A percentile compares a stretch with the other conserved stretches of the same genome.
These are phyloP conservation scores for Triticum urartu DNA, from an alignment of 176 grass and related monocot genomes.

Conservation along the genomic window DNA sequence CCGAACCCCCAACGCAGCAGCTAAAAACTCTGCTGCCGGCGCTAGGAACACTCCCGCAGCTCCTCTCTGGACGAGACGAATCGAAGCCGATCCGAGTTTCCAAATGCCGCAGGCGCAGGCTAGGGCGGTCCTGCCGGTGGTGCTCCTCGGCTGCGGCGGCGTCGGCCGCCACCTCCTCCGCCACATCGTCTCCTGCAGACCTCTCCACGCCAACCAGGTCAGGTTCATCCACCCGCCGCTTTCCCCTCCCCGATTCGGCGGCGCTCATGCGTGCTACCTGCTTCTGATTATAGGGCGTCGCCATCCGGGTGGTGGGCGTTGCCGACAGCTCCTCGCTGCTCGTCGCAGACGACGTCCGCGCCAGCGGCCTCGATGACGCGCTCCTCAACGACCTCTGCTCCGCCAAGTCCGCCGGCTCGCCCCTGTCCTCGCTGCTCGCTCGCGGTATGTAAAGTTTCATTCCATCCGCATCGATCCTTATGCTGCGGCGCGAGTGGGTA, in stretches of 20 bases:
- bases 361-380: constrained; percentile 59
- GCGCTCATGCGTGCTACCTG: background rate
- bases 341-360: constrained; percentile 50
- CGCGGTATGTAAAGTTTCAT: constrained; percentile 29
- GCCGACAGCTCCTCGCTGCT: constrained; percentile 74
- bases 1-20: background rate
- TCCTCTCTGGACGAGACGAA: background rate
- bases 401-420: constrained; percentile 61
- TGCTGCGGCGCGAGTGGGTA: background rate
- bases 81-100: constrained; percentile 15
- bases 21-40: background rate
- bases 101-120: constrained; percentile 16
- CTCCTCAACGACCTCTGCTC: constrained; percentile 65
- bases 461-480: background rate
- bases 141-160: constrained; percentile 86
- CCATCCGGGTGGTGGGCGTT: constrained; percentile 73
- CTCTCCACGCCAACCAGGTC: constrained; percentile 71
- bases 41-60: background rate
- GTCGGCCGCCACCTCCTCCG: constrained; percentile 84
- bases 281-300: constrained; percentile 51
- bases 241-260: background rate
- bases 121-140: constrained; percentile 53
- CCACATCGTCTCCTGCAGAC: constrained; percentile 64
- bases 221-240: background rate
- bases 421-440: constrained; percentile 56